These are phyloP conservation scores for Aegilops sharonensis DNA, from an alignment of 176 grass and related monocot species.

Conservation along the genomic window DNA sequence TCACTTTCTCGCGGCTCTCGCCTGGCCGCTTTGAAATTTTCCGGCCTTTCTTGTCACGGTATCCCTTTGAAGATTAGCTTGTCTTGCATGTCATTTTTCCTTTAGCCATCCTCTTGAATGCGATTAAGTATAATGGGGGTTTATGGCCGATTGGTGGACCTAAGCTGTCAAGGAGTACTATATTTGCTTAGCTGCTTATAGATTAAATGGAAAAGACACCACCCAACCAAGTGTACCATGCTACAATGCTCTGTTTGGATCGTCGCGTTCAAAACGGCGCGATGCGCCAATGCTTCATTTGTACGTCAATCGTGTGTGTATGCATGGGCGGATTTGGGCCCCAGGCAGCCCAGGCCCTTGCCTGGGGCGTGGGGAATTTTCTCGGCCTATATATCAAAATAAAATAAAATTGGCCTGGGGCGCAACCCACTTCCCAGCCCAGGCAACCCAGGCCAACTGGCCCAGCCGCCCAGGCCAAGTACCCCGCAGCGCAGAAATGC, in stretches of 20 bases:
- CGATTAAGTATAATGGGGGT: not conserved
- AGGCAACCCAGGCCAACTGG: too few relatives aligned
- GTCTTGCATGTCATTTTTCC: not conserved
- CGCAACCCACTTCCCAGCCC: too few relatives aligned
- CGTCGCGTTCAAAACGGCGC: not conserved
- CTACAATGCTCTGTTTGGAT: not conserved
- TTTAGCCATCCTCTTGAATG: not conserved
- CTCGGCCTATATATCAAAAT: too few relatives aligned
- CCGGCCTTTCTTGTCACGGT: not conserved
- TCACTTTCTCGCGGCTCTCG: not conserved
- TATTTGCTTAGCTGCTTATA: not conserved
- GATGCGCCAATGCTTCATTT: not conserved
- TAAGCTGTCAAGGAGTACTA: not conserved
- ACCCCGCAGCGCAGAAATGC: too few relatives aligned
- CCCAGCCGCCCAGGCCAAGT: too few relatives aligned
- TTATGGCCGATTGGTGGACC: not conserved
- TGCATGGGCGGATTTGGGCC: too few relatives aligned
- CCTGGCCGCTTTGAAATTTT: not conserved
- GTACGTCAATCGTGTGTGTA: not conserved
- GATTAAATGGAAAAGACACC: not conserved
- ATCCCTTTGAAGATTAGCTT: constrained; percentile 1
- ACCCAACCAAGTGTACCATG: not conserved
- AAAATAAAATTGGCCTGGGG: too few relatives aligned
- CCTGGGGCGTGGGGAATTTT: too few relatives aligned
- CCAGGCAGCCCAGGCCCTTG: too few relatives aligned